Conservation (phyloP, 805 yeast genomes). For the Teunomyces funiuensis region DNA sequence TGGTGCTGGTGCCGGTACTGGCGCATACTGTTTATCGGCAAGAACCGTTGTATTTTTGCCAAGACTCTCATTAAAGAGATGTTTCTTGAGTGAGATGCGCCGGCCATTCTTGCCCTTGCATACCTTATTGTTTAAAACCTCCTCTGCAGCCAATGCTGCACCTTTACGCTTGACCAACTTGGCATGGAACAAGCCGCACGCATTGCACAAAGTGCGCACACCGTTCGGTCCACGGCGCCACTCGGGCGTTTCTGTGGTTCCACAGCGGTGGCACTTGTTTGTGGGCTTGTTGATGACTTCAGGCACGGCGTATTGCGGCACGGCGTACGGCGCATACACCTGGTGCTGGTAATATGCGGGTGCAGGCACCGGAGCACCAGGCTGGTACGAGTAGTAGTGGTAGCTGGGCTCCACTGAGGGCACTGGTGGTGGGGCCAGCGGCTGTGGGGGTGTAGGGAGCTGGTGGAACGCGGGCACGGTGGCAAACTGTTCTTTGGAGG, state of each 20-base stretch:
- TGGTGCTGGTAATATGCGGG: slow-evolving; percentile 14
- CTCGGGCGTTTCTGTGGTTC: slow-evolving; percentile 47
- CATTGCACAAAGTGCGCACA: slow-evolving; percentile 44
- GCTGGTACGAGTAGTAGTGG: slow-evolving; percentile 13
- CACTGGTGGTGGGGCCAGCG: slow-evolving; percentile 7
- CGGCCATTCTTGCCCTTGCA: slow-evolving; percentile 46
- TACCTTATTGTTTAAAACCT: slow-evolving; percentile 43
- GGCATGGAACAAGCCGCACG: slow-evolving; percentile 45
- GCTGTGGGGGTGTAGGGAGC: slow-evolving; percentile 10
- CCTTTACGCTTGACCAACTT: slow-evolving; percentile 34
- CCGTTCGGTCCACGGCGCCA: slow-evolving; percentile 48
- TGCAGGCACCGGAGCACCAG: slow-evolving; percentile 7
- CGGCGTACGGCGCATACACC: slow-evolving; percentile 7
- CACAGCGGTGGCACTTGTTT: slow-evolving; percentile 45
- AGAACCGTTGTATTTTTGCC: slow-evolving; percentile 5
- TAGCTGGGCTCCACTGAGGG: slow-evolving; percentile 5
- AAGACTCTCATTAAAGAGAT: slow-evolving; percentile 15
- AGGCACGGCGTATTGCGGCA: slow-evolving; percentile 22
- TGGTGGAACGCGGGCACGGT: slow-evolving; percentile 3
- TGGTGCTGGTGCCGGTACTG: slow-evolving; percentile 3
- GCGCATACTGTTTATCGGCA: background rate
- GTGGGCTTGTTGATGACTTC: slow-evolving; percentile 34
- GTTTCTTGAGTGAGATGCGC: slow-evolving; percentile 36
- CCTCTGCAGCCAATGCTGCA: slow-evolving; percentile 29
- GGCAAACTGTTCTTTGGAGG: background rate